Evolutionary conservation across 192 early-diverging fungal genomes (phyloP).

Genomic region (Allomyces javanicus): DNA sequence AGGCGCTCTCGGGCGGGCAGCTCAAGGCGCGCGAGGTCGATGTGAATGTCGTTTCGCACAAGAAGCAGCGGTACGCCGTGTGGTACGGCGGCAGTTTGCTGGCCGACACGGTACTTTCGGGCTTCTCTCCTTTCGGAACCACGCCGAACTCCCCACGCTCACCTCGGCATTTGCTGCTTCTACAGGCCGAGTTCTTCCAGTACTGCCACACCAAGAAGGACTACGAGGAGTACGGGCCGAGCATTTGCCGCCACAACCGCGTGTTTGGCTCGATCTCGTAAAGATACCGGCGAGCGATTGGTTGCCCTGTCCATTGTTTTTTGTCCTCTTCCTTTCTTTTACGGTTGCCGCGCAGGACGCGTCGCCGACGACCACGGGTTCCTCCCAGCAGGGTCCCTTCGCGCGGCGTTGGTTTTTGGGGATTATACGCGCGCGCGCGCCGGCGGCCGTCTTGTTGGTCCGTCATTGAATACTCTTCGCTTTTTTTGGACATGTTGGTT

Average conservation of each 20-base stretch:
- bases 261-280: slow-evolving; percentile 44
- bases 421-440: no score
- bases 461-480: no score
- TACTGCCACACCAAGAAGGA: slow-evolving; percentile 95
- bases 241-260: slow-evolving; percentile 82
- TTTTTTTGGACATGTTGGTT: no score
- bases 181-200: slow-evolving; percentile 71
- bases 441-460: no score
- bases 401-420: no score
- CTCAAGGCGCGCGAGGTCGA: slow-evolving; percentile 67
- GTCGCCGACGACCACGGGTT: no score
- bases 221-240: slow-evolving; percentile 93
- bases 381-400: no score
- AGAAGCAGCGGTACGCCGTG: slow-evolving; percentile 96
- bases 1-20: slow-evolving; percentile 49
- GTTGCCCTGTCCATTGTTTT: background rate
- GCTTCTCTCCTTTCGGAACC: background rate
- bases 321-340: background rate
- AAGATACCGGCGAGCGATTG: background rate
- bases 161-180: slow-evolving; percentile 3
- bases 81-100: slow-evolving; percentile 96
- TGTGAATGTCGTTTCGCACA: slow-evolving; percentile 93
- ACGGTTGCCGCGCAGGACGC: no score
- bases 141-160: no score
- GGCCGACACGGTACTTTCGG: slow-evolving; percentile 54